phyloP scores from a whole-genome alignment of 139 green algal genomes.

The Coelastrella sp. region DNA sequence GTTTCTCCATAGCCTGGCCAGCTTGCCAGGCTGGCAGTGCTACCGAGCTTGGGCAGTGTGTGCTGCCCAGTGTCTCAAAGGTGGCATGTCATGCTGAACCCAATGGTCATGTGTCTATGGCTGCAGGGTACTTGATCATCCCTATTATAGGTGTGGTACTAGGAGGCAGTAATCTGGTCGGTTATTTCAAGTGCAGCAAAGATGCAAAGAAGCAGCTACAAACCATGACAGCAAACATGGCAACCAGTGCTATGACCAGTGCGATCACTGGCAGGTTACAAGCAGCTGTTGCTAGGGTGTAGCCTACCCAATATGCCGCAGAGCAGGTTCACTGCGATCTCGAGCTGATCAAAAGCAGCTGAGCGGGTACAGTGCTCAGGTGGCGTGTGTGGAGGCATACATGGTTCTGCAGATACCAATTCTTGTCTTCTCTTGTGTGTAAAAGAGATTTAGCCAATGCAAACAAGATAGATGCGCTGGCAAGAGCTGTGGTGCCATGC shows the following conservation, averaged over 20 bases:
- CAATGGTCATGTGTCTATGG: neutral
- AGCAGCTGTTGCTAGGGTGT: constrained; percentile 39
- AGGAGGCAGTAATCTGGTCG: constrained; percentile 82
- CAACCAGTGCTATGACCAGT: constrained; percentile 35
- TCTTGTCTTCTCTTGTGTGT: too few species aligned
- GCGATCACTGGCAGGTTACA: constrained; percentile 42
- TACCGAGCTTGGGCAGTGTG: constrained; percentile 71
- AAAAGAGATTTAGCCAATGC: too few species aligned
- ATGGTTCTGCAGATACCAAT: too few species aligned
- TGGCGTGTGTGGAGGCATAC: too few species aligned
- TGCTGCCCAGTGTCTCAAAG: too few species aligned
- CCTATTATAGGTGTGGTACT: constrained; percentile 86
- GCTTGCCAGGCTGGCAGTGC: constrained; percentile 57
- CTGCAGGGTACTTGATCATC: constrained; percentile 88
- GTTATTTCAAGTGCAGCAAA: constrained; percentile 93
- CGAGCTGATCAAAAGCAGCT: too few species aligned
- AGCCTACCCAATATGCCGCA: neutral
- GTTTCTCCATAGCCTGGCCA: too few species aligned
- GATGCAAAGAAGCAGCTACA: constrained; percentile 77
- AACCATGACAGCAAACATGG: constrained; percentile 62
- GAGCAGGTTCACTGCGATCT: too few species aligned
- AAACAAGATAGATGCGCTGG: too few species aligned
- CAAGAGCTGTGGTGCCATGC: too few species aligned
- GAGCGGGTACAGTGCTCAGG: too few species aligned
- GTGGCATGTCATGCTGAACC: neutral